Evolutionary conservation across 495 filamentous ascomycete genomes (phyloP).

Genomic region (Aspergillus mulundensis): DNA sequence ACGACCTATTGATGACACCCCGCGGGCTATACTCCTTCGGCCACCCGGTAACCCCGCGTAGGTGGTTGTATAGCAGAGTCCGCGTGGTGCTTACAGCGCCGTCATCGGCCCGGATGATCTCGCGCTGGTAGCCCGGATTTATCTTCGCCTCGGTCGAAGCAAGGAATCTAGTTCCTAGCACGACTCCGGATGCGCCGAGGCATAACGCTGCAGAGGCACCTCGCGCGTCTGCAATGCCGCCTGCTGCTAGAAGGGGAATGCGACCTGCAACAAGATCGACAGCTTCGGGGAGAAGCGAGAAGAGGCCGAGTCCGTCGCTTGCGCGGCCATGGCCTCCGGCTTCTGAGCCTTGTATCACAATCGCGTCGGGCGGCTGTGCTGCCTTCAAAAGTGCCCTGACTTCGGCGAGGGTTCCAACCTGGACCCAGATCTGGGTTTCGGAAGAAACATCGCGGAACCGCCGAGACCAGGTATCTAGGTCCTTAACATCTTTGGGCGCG

Average conservation of each 20-base stretch:
- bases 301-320: slow-evolving; percentile 52
- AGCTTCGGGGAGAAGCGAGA: slow-evolving; percentile 55
- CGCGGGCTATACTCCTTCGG: slow-evolving; percentile 59
- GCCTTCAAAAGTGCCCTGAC: slow-evolving; percentile 34
- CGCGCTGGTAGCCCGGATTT: slow-evolving; percentile 54
- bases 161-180: slow-evolving; percentile 70
- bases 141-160: slow-evolving; percentile 62
- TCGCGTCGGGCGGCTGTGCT: slow-evolving; percentile 52
- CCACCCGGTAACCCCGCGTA: slow-evolving; percentile 68
- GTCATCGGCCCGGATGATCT: slow-evolving; percentile 56
- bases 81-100: slow-evolving; percentile 61
- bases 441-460: slow-evolving; percentile 40
- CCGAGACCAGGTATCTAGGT: slow-evolving; percentile 54
- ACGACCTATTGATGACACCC: slow-evolving; percentile 59
- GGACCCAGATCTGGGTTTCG: slow-evolving; percentile 56
- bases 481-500: slow-evolving; percentile 47
- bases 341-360: slow-evolving; percentile 71
- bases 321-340: slow-evolving; percentile 70
- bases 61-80: slow-evolving; percentile 65
- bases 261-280: slow-evolving; percentile 46
- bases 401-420: slow-evolving; percentile 55
- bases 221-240: slow-evolving; percentile 66
- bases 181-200: slow-evolving; percentile 63
- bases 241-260: slow-evolving; percentile 64
- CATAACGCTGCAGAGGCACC: slow-evolving; percentile 60